Evolutionary conservation across 345 rosid species (phyloP), one percentile per base, ranked within the genome.

Genomic region (Firmiana major): DNA sequence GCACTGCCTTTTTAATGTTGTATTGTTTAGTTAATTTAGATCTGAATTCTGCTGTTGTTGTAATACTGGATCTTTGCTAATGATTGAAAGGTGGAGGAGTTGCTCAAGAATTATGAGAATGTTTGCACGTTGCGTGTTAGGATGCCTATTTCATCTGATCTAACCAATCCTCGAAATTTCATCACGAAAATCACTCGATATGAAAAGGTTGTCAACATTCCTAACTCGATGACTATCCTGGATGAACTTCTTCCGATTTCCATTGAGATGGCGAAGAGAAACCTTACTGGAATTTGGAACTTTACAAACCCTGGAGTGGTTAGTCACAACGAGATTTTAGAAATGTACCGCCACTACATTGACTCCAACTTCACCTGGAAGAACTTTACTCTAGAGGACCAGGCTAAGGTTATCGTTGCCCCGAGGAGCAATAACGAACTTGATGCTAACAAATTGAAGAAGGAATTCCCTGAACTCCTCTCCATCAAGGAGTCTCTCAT

Each of bases 361-460:
- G 89, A 91, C 62, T 90, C 94, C 31, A 81, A 75, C 46, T 91
- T 94, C 81, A 78, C 93, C 0, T 94, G 97, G 97, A 92, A 89
- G 81, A 94, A 94, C 82, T 94, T 94, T 79, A 94, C 83, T 19
- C 84, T 92, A 24, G 96, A 92, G 81, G 98, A 94, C 78, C 98
- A 94, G 68, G 94, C 94, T 5, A 92, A 94, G 80, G 98, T 92
- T 51, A 90, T 94, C 13, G 75, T 90, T 38, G 98, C 97, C 54
- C 98, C 97, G 0, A 84, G 98, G 85, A 90, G 98, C 86, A 94
- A 94, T 87, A 94, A 94, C 19, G 95, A 94, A 85, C 94, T 94
- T 1, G 95, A 94, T 81, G 85, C 91, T 0, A 65, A 85, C 66
- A 94, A 92, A 73, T 81, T 94, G 93, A 90, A 86, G 85, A 42